Conservation (phyloP, 2,329 filamentous ascomycete genomes). For the Nemania abortiva region DNA sequence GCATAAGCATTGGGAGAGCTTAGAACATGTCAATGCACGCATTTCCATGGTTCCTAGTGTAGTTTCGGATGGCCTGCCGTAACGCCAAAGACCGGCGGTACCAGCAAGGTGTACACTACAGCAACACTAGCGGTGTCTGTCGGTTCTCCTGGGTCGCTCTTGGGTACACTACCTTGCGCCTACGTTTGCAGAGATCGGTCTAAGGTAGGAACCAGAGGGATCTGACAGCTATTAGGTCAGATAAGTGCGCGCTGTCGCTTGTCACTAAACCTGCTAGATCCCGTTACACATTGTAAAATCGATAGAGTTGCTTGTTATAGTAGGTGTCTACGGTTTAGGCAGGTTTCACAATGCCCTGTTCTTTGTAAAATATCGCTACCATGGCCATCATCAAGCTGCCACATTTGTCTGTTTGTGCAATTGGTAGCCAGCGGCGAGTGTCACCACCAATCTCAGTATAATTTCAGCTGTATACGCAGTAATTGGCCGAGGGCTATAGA, state of each 20-base stretch:
- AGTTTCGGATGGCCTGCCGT: conserved; percentile 33
- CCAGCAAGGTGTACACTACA: conserved; percentile 15
- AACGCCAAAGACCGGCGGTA: conserved; percentile 26
- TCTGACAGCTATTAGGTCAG: conserved; percentile 32
- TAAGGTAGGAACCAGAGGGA: conserved; percentile 38
- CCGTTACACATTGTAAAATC: conserved; percentile 31
- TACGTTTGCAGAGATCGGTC: conserved; percentile 27
- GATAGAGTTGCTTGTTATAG: conserved; percentile 16
- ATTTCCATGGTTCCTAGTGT: conserved; percentile 29
- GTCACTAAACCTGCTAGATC: conserved; percentile 37
- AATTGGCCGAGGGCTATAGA: conserved; percentile 16
- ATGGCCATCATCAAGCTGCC: conserved; percentile 1
- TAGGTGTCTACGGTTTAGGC: not conserved
- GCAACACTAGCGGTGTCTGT: conserved; percentile 31
- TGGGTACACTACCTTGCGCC: conserved; percentile 20
- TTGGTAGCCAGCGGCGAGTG: conserved; percentile 1
- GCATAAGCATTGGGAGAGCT: conserved; percentile 19
- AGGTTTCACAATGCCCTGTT: conserved; percentile 30
- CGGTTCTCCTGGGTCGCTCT: conserved; percentile 12
- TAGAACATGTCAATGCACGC: conserved; percentile 20
- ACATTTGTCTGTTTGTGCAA: not conserved
- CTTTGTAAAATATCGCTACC: conserved; percentile 2
- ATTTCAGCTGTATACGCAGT: not conserved
- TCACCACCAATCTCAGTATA: conserved; percentile 7
- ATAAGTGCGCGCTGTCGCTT: conserved; percentile 29